phyloP scores from a whole-genome alignment of 768 basidiomycete genomes.

The Cyathus striatus region DNA sequence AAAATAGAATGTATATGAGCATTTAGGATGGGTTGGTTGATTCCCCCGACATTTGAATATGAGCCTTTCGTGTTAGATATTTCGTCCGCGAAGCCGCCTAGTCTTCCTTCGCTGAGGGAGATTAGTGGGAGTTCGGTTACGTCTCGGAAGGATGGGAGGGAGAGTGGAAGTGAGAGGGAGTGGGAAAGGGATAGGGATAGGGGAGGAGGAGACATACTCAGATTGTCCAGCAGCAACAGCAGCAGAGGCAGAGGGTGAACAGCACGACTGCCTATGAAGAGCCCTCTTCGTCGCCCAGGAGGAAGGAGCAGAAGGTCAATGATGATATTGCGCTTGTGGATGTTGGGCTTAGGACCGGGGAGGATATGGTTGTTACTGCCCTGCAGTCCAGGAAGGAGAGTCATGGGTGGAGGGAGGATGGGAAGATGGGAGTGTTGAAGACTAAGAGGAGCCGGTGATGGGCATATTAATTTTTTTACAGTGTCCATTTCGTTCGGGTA shows the following conservation, averaged over 20 bases:
- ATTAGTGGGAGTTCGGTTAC: constrained; percentile 6
- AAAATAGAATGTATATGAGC: no score
- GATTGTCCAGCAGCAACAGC: no score
- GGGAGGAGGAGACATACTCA: not conserved
- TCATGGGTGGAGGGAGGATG: constrained; percentile 10
- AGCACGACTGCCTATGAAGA: not conserved
- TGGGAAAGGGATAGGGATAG: no score
- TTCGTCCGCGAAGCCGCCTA: constrained; percentile 1
- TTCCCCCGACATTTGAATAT: not conserved
- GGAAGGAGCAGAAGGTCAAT: constrained; percentile 5
- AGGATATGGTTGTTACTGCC: constrained; percentile 5
- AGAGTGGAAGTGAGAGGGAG: not conserved
- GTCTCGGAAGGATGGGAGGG: constrained; percentile 1
- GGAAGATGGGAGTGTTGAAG: constrained; percentile 10
- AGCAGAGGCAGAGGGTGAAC: no score
- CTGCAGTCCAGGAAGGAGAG: constrained; percentile 6
- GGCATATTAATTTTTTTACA: no score
- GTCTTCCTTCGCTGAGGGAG: no score
- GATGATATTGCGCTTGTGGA: constrained; percentile 1
- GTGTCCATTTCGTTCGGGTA: no score
- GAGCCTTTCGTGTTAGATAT: constrained; percentile 14
- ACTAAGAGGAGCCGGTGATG: not conserved
- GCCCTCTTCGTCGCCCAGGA: not conserved
- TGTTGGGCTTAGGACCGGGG: constrained; percentile 2
- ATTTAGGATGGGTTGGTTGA: no score